phyloP scores from a whole-genome alignment of 208 protist species.

The Leishmania gerbilli region DNA sequence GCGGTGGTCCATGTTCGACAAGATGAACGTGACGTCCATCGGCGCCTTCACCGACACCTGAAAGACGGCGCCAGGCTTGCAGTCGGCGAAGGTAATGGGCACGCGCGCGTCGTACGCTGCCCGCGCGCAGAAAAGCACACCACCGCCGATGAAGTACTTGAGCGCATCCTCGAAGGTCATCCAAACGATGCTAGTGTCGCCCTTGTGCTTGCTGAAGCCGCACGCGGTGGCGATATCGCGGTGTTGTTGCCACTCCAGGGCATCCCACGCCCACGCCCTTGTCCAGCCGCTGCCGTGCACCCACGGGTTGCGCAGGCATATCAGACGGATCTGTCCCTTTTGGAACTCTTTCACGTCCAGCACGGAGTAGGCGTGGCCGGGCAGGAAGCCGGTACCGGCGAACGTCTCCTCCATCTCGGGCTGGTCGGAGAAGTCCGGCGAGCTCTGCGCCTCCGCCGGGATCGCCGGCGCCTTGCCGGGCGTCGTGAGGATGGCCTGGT shows the following conservation, averaged over 20 bases:
- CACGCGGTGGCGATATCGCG: constrained; percentile 37
- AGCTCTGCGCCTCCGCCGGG: constrained; percentile 38
- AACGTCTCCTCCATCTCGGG: constrained; percentile 51
- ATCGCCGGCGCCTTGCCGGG: constrained; percentile 77
- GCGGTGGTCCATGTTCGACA: constrained; percentile 73
- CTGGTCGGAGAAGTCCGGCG: constrained; percentile 56
- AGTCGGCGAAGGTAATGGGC: constrained; percentile 69
- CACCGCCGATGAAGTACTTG: constrained; percentile 78
- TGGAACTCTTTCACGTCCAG: constrained; percentile 46
- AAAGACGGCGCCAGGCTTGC: constrained; percentile 62
- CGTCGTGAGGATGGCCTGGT: constrained; percentile 74
- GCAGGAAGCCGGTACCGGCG: constrained; percentile 60
- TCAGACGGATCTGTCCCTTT: constrained; percentile 44
- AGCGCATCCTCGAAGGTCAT: constrained; percentile 74
- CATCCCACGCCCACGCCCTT: constrained; percentile 44
- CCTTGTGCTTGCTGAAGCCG: constrained; percentile 28
- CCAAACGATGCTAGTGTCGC: constrained; percentile 53
- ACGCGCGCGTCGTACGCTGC: constrained; percentile 63
- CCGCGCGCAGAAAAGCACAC: constrained; percentile 55
- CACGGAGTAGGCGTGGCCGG: constrained; percentile 83
- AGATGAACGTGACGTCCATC: constrained; percentile 46
- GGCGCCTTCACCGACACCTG: constrained; percentile 56
- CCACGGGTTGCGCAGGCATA: constrained; percentile 80
- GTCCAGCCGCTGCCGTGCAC: constrained; percentile 36
- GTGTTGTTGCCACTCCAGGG: constrained; percentile 47